Evolutionary conservation across 2,329 filamentous ascomycete genomes (phyloP), one percentile per base, ranked within the genome.

Genomic region (Ophiosphaerella korrae): DNA sequence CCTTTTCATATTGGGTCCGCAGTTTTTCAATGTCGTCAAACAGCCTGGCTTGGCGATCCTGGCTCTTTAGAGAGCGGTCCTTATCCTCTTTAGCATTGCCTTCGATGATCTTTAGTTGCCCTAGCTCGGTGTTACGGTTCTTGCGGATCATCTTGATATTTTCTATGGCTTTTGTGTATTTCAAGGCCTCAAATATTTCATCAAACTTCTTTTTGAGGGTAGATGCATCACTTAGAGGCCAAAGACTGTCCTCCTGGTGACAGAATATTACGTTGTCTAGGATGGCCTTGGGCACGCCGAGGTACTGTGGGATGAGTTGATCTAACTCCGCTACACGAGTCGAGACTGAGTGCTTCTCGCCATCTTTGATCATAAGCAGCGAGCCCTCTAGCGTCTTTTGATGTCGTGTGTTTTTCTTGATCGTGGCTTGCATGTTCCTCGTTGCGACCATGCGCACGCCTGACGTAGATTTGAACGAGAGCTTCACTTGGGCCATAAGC

Each of bases 251-350:
- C 71, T 99, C 94, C 70, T 99, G 94, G 69, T 99, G 94, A 72
- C 94, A 99, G 76, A 99, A 99, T 62, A 99, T 97, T 71, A 99
- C 94, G 51, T 88, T 89, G 60, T 97, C 92, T 23, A 99, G 82
- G 48, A 99, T 87, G 11, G 94, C 92, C 48, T 88, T 87, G 1
- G 92, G 94, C 3, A 97, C 94, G 33, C 94, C 94, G 0, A 99
- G 82, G 59, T 90, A 88, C 61, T 89, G 84, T 0, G 93, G 92
- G 71, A 99, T 88, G 60, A 93, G 84, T 58, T 87, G 82, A 71
- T 97, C 89, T 31, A 97, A 81, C 62, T 97, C 90, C 8, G 86
- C 86, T 14, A 90, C 86, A 36, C 88, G 86, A 3, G 89, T 90
- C 1, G 93, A 97, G 32, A 92, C 84, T 5, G 87, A 84, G 5